Base-by-base conservation (phyloP, 1,139 yeast species). In the Diutina rugosa region DNA sequence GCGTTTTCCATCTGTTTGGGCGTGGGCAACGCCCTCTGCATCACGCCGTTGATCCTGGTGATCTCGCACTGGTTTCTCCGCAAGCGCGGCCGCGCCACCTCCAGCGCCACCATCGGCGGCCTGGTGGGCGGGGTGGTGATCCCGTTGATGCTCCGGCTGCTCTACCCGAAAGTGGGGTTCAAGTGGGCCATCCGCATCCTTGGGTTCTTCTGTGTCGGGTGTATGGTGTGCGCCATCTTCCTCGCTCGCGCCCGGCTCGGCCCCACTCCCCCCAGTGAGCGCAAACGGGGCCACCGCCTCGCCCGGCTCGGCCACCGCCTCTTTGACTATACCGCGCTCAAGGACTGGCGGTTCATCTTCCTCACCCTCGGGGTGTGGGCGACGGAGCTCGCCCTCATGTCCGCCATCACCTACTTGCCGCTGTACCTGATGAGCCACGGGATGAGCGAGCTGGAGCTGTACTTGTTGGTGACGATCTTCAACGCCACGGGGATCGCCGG, bases 31-130 rank as follows among this genome's bases (percentile, higher is more conserved):
- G 85, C 85, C 0, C 64, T 82, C 38, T 72, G 81, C 30, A 76
- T 81, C 70, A 74, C 82, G 5, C 87, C 87, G 0, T 68, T 81
- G 57, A 72, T 82, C 14, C 81, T 84, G 10, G 63, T 63, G 1
- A 54, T 66, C 14, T 63, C 68, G 55, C 73, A 69, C 55, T 68
- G 63, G 61, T 69, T 66, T 57, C 59, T 60, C 16, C 58, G 55
- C 26, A 61, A 59, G 32, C 56, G 72, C 35, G 70, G 69, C 1
- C 59, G 64, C 45, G 71, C 69, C 5, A 62, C 67, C 44, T 71
- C 72, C 2, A 26, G 62, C 0, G 66, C 67, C 3, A 67, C 67
- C 56, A 62, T 66, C 16, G 72, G 72, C 1, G 70, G 72, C 30
- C 69, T 68, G 5, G 44, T 68, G n/a, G 72, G 72, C 1, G 73